Evolutionary conservation across 208 protist species (phyloP).

Genomic region (Sergeia podlipaevii): DNA sequence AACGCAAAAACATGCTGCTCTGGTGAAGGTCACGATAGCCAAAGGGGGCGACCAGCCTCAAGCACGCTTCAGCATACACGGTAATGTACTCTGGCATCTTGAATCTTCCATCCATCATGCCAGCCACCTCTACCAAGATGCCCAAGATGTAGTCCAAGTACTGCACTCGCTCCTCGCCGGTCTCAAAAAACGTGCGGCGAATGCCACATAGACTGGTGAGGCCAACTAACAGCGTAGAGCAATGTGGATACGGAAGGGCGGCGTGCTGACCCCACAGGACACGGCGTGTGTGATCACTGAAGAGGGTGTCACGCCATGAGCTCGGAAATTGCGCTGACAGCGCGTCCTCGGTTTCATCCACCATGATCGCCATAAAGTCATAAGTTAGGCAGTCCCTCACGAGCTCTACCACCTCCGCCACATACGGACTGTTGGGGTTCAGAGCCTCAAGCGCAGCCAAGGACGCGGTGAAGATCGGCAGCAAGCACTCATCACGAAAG

Average conservation of each 20-base stretch:
- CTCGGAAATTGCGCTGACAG: conserved; percentile 68
- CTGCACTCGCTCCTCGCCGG: conserved; percentile 45
- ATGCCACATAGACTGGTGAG: conserved; percentile 69
- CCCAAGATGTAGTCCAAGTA: conserved; percentile 54
- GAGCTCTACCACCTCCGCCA: conserved; percentile 43
- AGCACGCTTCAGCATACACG: conserved; percentile 45
- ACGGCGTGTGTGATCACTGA: conserved; percentile 36
- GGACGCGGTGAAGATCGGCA: conserved; percentile 49
- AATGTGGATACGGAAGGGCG: conserved; percentile 63
- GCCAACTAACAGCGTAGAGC: conserved; percentile 48
- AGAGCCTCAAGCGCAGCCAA: conserved; percentile 35
- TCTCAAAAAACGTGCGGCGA: conserved; percentile 78
- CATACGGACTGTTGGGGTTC: conserved; percentile 5
- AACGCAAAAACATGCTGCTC: conserved; percentile 35
- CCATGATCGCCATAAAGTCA: conserved; percentile 85
- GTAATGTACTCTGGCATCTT: conserved; percentile 65
- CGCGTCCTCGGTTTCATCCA: conserved; percentile 81
- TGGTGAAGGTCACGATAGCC: conserved; percentile 71
- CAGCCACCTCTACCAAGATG: conserved; percentile 23
- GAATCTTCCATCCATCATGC: conserved; percentile 39
- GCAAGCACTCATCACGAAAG: conserved; percentile 64
- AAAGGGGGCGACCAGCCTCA: conserved; percentile 56
- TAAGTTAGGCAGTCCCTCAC: conserved; percentile 59
- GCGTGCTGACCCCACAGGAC: conserved; percentile 75
- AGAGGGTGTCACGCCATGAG: conserved; percentile 56